Evolutionary conservation across 140 eudicot species (phyloP).

Genomic region (Senecio squalidus): DNA sequence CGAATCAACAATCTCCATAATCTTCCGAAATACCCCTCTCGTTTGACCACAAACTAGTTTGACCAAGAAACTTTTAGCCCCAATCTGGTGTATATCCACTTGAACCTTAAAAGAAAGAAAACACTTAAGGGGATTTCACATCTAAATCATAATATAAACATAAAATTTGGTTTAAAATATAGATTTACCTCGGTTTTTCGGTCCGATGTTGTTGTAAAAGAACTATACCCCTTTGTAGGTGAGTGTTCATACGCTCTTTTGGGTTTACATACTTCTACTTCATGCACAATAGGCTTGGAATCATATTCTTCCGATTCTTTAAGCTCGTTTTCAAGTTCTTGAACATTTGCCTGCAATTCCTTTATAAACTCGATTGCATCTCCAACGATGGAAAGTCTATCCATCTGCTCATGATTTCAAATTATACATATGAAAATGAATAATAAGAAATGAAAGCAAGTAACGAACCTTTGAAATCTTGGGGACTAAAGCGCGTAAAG

Average conservation of each 20-base stretch:
- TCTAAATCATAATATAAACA: neutral
- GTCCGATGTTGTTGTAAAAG: conserved; percentile 4
- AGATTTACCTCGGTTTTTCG: conserved; percentile 37
- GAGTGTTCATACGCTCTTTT: conserved; percentile 13
- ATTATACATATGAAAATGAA: conserved; percentile 5
- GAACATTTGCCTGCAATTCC: conserved; percentile 40
- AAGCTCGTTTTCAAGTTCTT: conserved; percentile 44
- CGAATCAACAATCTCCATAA: conserved; percentile 54
- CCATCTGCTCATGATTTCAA: conserved; percentile 44
- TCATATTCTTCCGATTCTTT: conserved; percentile 37
- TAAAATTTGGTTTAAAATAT: neutral
- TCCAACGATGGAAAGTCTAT: conserved; percentile 60
- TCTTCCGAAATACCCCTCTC: conserved; percentile 44
- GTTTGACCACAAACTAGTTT: conserved; percentile 35
- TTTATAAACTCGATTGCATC: conserved; percentile 76
- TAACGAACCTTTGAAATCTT: conserved; percentile 70
- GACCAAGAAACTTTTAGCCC: conserved; percentile 44
- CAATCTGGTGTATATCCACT: conserved; percentile 55
- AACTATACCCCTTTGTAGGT: conserved; percentile 16
- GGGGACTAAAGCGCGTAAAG: conserved; percentile 81
- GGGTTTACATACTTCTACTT: conserved; percentile 27
- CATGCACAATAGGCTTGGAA: conserved; percentile 18
- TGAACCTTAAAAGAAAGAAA: conserved; percentile 39
- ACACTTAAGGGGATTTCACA: neutral
- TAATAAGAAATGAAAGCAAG: neutral